Evolutionary conservation across 129 eudicot genomes (phyloP), one percentile per base, ranked within the genome.

Genomic region (Sambucus nigra): DNA sequence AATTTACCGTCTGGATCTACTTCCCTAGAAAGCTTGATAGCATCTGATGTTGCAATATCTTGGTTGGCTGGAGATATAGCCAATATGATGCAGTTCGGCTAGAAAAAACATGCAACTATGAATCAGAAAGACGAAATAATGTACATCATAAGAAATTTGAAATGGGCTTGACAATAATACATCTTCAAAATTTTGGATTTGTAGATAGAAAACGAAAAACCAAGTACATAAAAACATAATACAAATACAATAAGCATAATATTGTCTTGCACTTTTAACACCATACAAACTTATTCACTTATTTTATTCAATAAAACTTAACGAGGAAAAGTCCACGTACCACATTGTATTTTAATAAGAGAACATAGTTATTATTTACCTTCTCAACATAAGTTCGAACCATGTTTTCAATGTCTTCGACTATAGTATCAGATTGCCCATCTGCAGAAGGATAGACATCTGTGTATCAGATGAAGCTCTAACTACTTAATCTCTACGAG

Each of bases 341-440:
- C 51, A 47, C 9, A 19, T 47, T 47, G 21, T 24, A 50, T 17
- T 16, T 25, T 16, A 16, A 6, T 25, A 14, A 2, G 16, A 20
- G 12, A 15, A 41, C 13, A 47, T 17, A 44, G 21, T 17, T 16
- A 23, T 2, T 18, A 16, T 18, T 18, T 51, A 76, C 83, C 74
- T 76, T 76, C 53, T 76, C 75, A 67, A 76, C 71, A 53, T 76
- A 76, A 21, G 75, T 35, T 5, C 75, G 83, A n/a, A 76, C 63
- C 83, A 76, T 76, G 57, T 76, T 63, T 62, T 76, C 78, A 10
- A 76, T 76, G 21, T 76, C 83, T 72, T 76, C 77, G n/a, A 76
- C 78, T 7, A 76, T 76, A 51, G 63, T 55, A 47, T 76, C 83
- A 63, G 78, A 64, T 63, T 72, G 83, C 25, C 78, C 83, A 13